phyloP scores from a whole-genome alignment of 345 rosid species.

The Pistacia integerrima region DNA sequence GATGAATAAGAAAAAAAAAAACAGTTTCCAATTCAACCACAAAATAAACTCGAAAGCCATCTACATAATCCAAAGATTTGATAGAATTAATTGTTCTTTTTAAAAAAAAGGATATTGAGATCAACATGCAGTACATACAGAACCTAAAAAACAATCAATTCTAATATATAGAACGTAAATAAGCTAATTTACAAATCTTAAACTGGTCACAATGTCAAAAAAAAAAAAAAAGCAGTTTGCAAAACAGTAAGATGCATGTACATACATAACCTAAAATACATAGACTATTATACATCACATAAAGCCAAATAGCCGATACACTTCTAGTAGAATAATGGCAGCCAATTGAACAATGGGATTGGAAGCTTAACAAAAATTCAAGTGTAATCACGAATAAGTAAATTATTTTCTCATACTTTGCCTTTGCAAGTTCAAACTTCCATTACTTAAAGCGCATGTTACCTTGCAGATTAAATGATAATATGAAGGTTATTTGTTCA shows the following conservation, averaged over 20 bases:
- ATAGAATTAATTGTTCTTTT: neutral
- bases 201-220: neutral
- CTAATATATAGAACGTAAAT: too few relatives aligned
- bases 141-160: too few relatives aligned
- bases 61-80: neutral
- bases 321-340: neutral
- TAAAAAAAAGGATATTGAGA: neutral
- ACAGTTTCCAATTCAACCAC: neutral
- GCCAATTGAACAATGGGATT: constrained; percentile 1
- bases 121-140: too few relatives aligned
- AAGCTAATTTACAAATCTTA: constrained; percentile 9
- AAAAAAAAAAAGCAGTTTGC: neutral
- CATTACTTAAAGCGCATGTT: constrained; percentile 93
- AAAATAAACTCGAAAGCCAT: neutral
- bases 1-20: neutral
- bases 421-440: constrained; percentile 91
- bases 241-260: neutral
- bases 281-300: too few relatives aligned
- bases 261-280: neutral
- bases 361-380: neutral
- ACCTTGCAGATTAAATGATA: constrained; percentile 59
- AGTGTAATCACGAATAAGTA: neutral
- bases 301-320: too few relatives aligned
- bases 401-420: constrained; percentile 91
- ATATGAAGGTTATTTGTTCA: constrained; percentile 8